Base-by-base conservation (phyloP, 2,329 filamentous ascomycete species). In the Cordyceps cateniannulata region DNA sequence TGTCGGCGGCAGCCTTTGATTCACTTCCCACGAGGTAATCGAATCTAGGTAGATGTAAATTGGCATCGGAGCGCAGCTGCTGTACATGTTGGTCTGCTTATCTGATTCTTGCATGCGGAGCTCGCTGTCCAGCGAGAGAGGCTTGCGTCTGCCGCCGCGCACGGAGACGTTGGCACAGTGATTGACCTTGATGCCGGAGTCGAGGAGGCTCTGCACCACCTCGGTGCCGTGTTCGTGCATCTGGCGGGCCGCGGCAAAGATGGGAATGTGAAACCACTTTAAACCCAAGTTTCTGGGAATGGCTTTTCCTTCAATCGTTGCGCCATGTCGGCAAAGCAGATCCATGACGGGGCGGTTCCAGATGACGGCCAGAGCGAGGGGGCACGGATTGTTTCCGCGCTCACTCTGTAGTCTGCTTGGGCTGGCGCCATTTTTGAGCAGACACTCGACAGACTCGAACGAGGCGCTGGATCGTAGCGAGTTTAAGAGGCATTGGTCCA, bases 41-140 rank as follows among this genome's bases (percentile, higher is more conserved):
- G 47, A 59, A 5, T 52, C 47, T 18, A 52, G 25, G 35, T 45
- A 59, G 9, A 52, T 51, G 48, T 45, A 59, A 9, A 45, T 18
- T 12, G 56, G 56, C 35, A 51, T 45, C 6, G 25, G 56, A 14
- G 56, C 47, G 25, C 18, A 12, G 24, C 25, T 42, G 35, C 56
- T 59, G 35, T 51, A 59, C 48, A 45, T 59, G 35, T 59, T 59
- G 47, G 47, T 59, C 25, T 44, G 47, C 16, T 59, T 59, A 7
- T 59, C 56, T 1, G 54, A 49, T 9, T 57, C 44, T 25, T 40
- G 29, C 44, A 48, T 2, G 5, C 14, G 47, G 24, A 8, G 47
- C 25, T 59, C 56, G 25, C 20, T 48, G 10, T 59, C 35, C 35
- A 59, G n/a, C 5, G 56, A 22, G 24, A 51, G 56, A 3, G 56